Conservation (phyloP, 1,139 yeast species). For the Petasospora rhodanensis region DNA sequence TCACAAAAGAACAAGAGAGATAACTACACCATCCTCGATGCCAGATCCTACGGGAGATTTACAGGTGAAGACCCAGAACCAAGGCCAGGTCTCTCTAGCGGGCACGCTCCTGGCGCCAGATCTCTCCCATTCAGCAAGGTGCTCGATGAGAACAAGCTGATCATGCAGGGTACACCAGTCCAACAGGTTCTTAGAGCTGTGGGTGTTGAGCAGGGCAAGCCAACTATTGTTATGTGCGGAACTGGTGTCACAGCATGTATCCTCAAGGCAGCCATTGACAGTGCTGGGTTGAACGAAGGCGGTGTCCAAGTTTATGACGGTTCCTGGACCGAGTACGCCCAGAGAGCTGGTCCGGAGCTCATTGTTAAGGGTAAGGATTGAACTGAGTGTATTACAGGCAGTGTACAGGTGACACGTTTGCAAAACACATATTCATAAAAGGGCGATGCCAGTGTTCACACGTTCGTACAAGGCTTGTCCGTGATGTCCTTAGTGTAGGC, state of each 20-base stretch:
- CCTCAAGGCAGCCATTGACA: slow-evolving; percentile 63
- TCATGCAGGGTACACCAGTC: slow-evolving; percentile 37
- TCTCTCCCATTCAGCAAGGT: slow-evolving; percentile 73
- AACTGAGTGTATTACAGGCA: too few species aligned
- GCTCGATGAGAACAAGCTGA: slow-evolving; percentile 32
- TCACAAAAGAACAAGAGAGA: slow-evolving; percentile 41
- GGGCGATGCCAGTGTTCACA: too few species aligned
- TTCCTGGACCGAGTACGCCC: slow-evolving; percentile 70
- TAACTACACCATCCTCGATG: slow-evolving; percentile 65
- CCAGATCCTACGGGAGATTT: slow-evolving; percentile 72
- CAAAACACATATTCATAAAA: not conserved
- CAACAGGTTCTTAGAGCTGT: slow-evolving; percentile 37
- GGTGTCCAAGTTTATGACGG: slow-evolving; percentile 83
- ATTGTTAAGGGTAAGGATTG: slow-evolving; percentile 26
- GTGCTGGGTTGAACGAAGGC: slow-evolving; percentile 43
- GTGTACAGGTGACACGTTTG: slow-evolving; percentile 1
- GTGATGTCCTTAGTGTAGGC: slow-evolving; percentile 69
- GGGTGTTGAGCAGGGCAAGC: slow-evolving; percentile 42
- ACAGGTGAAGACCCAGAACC: slow-evolving; percentile 83
- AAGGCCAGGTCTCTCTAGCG: slow-evolving; percentile 78
- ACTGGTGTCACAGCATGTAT: slow-evolving; percentile 94
- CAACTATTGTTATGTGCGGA: slow-evolving; percentile 85
- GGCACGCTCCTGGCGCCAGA: slow-evolving; percentile 79
- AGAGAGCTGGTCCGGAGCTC: slow-evolving; percentile 31
- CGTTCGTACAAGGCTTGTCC: slow-evolving; percentile 43